Conservation (phyloP, 139 green algal genomes). For the Micromonas commoda region DNA sequence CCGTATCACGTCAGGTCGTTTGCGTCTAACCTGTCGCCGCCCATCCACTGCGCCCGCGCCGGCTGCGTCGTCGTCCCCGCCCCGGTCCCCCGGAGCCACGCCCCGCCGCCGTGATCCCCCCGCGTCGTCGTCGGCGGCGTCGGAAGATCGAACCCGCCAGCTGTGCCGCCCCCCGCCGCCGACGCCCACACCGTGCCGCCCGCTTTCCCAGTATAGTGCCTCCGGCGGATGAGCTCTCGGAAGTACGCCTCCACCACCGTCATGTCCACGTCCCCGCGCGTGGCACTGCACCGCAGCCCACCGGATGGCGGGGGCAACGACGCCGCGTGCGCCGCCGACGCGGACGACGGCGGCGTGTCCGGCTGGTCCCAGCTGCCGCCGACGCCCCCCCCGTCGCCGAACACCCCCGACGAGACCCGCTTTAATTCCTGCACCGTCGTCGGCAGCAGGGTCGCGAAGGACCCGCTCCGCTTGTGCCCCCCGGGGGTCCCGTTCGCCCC, state of each 20-base stretch:
- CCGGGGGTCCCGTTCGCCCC: too few species aligned
- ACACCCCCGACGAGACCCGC: neutral
- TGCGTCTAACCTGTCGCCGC: neutral
- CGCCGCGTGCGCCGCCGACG: neutral
- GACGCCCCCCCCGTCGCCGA: neutral
- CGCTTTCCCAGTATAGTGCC: neutral
- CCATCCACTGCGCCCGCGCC: neutral
- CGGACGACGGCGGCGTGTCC: too few species aligned
- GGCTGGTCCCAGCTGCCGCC: neutral
- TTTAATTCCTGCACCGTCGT: neutral
- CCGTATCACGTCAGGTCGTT: too few species aligned
- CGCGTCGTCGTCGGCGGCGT: too few species aligned
- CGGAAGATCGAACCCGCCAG: too few species aligned
- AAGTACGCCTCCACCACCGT: constrained; percentile 8
- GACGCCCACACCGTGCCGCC: neutral
- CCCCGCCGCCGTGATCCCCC: too few species aligned
- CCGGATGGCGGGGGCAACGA: neutral
- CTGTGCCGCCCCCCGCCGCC: neutral
- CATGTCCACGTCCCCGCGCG: neutral
- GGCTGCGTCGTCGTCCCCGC: too few species aligned
- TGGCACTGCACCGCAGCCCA: neutral
- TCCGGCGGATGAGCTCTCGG: neutral
- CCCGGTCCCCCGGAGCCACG: too few species aligned
- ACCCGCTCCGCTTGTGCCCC: neutral
- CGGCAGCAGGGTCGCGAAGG: neutral